Percentiles rank a stretch among this genome's conserved stretches.
Conservation (phyloP, 345 rosid species). For the Bretschneidera sinensis region DNA sequence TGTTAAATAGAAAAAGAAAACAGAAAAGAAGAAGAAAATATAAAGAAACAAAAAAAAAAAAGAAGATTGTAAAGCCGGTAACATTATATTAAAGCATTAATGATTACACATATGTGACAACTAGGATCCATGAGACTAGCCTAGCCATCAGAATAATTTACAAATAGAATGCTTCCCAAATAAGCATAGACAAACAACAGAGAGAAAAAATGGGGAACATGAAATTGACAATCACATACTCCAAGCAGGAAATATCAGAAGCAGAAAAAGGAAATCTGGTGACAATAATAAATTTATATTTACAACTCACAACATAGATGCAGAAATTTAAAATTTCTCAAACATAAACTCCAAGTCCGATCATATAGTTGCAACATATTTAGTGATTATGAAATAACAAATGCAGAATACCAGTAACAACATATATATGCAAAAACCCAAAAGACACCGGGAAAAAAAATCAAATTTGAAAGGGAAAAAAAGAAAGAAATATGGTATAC, state of each 20-base stretch:
- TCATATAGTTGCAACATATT: too few species aligned
- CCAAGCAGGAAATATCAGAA: neutral
- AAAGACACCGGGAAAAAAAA: neutral
- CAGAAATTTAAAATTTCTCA: too few species aligned
- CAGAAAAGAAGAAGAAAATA: neutral
- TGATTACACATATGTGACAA: neutral
- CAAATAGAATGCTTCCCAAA: constrained; percentile 12
- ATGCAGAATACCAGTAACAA: neutral
- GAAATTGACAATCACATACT: constrained; percentile 2
- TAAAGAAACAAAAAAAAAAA: too few species aligned
- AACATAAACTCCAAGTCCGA: too few species aligned
- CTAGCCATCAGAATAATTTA: neutral
- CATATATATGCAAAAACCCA: neutral
- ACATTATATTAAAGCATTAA: neutral
- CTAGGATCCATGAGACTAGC: neutral
- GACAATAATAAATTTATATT: too few species aligned
- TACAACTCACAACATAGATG: too few species aligned
- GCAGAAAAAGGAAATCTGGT: too few species aligned
- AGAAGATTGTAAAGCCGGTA: constrained; percentile 7
- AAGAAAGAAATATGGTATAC: neutral
- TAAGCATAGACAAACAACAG: constrained; percentile 11
- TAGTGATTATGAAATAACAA: too few species aligned
- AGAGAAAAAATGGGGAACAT: neutral
- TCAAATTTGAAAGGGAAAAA: neutral
- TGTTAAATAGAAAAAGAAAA: neutral